These are phyloP conservation scores for Neoboletus magnificus DNA, from an alignment of 768 basidiomycete species.

Conservation along the genomic window DNA sequence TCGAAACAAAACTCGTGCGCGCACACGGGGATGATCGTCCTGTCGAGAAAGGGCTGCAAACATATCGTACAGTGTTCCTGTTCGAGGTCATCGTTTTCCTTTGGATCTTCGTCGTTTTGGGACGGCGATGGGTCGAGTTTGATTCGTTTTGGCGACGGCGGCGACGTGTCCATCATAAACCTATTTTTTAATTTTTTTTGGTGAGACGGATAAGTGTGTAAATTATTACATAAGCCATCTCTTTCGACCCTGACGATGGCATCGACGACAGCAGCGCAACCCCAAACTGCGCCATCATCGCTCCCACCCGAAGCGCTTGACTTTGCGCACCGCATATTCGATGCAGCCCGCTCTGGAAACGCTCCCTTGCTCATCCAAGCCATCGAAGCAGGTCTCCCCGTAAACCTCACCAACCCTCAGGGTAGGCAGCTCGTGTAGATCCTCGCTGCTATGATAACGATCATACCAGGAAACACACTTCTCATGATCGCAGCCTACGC, in stretches of 20 bases:
- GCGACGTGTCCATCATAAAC: constrained; percentile 8
- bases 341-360: constrained; percentile 65
- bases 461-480: constrained; percentile 61
- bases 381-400: constrained; percentile 64
- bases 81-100: neutral
- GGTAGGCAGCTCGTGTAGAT: constrained; percentile 42
- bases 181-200: neutral
- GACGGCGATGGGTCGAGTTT: constrained; percentile 30
- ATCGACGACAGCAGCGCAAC: neutral
- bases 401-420: constrained; percentile 70
- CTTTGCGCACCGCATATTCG: constrained; percentile 69
- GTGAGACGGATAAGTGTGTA: too few species aligned
- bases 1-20: constrained; percentile 95
- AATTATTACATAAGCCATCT: neutral
- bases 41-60: constrained; percentile 69
- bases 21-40: constrained; percentile 79
- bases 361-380: constrained; percentile 52
- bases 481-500: constrained; percentile 77
- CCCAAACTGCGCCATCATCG: neutral
- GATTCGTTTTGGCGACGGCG: constrained; percentile 4
- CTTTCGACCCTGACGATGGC: neutral
- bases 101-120: neutral
- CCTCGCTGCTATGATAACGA: too few species aligned
- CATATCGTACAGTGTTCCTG: constrained; percentile 77
- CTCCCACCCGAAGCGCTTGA: constrained; percentile 39